Base-by-base conservation (phyloP, 129 eudicot genomes). In the Escallonia rubra region DNA sequence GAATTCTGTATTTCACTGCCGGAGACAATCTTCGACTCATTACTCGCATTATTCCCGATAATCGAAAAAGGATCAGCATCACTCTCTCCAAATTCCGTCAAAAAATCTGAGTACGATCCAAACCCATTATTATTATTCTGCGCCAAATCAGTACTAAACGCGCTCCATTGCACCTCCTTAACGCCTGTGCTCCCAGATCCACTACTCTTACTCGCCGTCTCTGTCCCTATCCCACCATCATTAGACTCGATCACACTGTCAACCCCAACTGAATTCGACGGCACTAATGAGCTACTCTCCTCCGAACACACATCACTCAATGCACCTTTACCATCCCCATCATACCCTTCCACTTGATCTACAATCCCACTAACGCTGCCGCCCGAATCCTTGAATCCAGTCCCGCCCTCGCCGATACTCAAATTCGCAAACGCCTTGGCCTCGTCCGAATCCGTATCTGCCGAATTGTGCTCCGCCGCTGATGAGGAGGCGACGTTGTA, bases 161-260 rank as follows among this genome's bases (percentile, higher is more conserved):
- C 84, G 75, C 83, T 84, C 99, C 99, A 93, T 57, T 78, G 87
- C 62, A 93, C 96, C 82, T 80, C 95, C 80, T 93, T 93, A 48
- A 84, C 83, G 55, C 88, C 91, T 4, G 87, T 13, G 69, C 72
- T 70, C 7, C 65, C 81, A 3, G 76, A 69, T 54, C 64, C 84
- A 75, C 71, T 50, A 64, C 65, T 71, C 63, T 57, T 68, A 45
- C 78, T 82, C 3, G 59, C 59, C 38, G 14, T 6, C 13, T 54
- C 59, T 14, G 59, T 54, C 40, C 69, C 72, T 72, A 2, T 16
- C 59, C 42, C 60, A 34, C 48, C 77, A 45, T 70, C 41, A 67
- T 67, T 67, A 10, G 65, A 59, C 42, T 63, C 83, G 59, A 51
- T 48, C 61, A 77, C 75, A 58, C 71, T 66, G 50, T 78, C 82